Base-by-base conservation (phyloP, 192 early-diverging fungal species). In the Coemansia sp. region DNA sequence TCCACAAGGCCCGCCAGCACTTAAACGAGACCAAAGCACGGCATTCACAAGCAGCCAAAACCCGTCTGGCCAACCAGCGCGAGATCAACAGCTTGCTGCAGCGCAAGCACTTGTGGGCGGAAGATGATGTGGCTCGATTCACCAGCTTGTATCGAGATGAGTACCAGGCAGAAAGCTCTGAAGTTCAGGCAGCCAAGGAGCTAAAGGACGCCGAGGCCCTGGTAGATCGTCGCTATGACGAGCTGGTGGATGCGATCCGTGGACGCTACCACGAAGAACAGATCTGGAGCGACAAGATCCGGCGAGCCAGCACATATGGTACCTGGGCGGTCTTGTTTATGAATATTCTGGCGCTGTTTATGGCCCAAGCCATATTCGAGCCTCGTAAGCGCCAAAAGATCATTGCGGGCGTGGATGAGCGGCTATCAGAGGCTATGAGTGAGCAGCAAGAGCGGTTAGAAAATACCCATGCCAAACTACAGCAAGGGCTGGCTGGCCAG, bases 221-320 rank as follows among this genome's bases (percentile, higher is more conserved):
- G 12, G 86, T 88, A 28, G 89, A 91, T 16, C 61, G 66, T 21
- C 76, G 77, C 10, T 91, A 86, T 30, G 71, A 82, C 17, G 80
- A 74, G 23, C 53, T 91, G 37, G 87, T 84, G 1, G 73, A 66
- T 17, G 77, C 84, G 1, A 91, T 91, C n/a, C 84, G 85, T 61
- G 79, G 85, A 46, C 70, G 89, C 14, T 91, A 91, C 61, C 89
- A 91, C 48, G 89, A 89, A 61, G 89, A 91, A 42, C 89, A 91
- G 56, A 67, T 91, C 20, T 91, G 89, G 89, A 88, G 87, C 66
- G 89, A 91, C 71, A 91, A 91, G 76, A 91, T 91, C 46, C 84
- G 89, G 12, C 79, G 83, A 11, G 86, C 85, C 11, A 83, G 79
- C 54, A 89, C 86, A 5, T 90, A 89, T 40, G 87, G 84, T 21